phyloP scores from a whole-genome alignment of 2,329 filamentous ascomycete genomes.

The Aureobasidium sp. region DNA sequence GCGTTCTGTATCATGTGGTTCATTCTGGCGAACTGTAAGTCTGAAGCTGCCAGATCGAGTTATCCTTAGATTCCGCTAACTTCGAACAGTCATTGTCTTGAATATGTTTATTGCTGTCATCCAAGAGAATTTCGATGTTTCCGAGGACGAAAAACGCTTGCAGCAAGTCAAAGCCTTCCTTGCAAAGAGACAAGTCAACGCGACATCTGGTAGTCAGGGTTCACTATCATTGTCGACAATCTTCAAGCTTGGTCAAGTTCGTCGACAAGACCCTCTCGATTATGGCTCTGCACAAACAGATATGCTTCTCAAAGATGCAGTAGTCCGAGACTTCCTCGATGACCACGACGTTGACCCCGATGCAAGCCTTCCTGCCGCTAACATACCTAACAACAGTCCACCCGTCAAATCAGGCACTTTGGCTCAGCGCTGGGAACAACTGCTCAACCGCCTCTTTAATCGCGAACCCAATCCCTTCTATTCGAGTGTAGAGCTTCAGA shows the following conservation, averaged over 20 bases:
- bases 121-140: slow-evolving; percentile 98
- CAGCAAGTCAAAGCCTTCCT: slow-evolving; percentile 95
- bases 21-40: slow-evolving; percentile 66
- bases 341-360: slow-evolving; percentile 43
- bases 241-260: slow-evolving; percentile 53
- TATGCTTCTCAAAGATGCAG: slow-evolving; percentile 92
- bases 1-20: slow-evolving; percentile 93
- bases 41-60: background rate
- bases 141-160: slow-evolving; percentile 93
- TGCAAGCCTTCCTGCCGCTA: slow-evolving; percentile 2
- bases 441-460: slow-evolving; percentile 22
- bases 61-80: background rate
- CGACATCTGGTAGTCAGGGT: slow-evolving; percentile 45
- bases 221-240: slow-evolving; percentile 66
- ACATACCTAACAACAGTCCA: background rate
- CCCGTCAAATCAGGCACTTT: slow-evolving; percentile 5
- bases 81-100: slow-evolving; percentile 61
- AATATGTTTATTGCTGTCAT: slow-evolving; percentile 99
- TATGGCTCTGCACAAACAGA: slow-evolving; percentile 88
- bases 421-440: slow-evolving; percentile 17
- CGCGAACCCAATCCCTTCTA: slow-evolving; percentile 92
- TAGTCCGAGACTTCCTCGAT: slow-evolving; percentile 90
- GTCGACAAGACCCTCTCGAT: slow-evolving; percentile 73
- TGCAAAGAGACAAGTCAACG: slow-evolving; percentile 77
- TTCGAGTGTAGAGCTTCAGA: slow-evolving; percentile 63